These are phyloP conservation scores for Pythium aquatile DNA, from an alignment of 352 stramenopile genomes.

Conservation along the genomic window DNA sequence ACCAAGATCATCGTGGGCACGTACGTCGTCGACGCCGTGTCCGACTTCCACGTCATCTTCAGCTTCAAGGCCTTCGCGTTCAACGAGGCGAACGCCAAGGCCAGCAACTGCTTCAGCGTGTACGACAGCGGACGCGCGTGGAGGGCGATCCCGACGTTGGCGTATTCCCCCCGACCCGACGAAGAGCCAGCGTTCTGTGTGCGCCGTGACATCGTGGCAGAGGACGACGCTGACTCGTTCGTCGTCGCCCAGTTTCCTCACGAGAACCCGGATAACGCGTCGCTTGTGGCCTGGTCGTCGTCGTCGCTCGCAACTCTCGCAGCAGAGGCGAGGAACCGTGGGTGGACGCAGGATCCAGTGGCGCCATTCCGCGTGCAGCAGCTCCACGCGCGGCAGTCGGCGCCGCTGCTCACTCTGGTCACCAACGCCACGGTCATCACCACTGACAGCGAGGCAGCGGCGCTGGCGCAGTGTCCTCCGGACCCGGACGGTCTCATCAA, in stretches of 20 bases:
- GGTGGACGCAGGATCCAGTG: neutral
- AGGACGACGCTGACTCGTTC: neutral
- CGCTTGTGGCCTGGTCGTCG: neutral
- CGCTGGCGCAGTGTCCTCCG: neutral
- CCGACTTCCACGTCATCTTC: neutral
- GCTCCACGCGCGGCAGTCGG: neutral
- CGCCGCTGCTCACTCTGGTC: neutral
- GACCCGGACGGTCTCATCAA: neutral
- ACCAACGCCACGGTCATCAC: neutral
- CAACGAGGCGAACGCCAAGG: neutral
- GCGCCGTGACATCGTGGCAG: neutral
- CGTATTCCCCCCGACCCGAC: neutral
- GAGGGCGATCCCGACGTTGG: neutral
- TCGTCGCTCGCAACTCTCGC: neutral
- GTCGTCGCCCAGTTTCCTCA: neutral
- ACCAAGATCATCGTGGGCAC: neutral
- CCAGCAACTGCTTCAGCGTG: neutral
- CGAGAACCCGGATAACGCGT: neutral
- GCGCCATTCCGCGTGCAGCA: neutral
- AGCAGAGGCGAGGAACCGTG: neutral
- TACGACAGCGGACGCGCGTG: neutral
- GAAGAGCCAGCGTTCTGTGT: neutral
- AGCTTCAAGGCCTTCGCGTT: conserved; percentile 3
- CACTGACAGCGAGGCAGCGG: neutral
- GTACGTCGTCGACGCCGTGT: neutral